phyloP scores from a whole-genome alignment of 2,329 filamentous ascomycete genomes.

The Talaromyces albobiverticillius region DNA sequence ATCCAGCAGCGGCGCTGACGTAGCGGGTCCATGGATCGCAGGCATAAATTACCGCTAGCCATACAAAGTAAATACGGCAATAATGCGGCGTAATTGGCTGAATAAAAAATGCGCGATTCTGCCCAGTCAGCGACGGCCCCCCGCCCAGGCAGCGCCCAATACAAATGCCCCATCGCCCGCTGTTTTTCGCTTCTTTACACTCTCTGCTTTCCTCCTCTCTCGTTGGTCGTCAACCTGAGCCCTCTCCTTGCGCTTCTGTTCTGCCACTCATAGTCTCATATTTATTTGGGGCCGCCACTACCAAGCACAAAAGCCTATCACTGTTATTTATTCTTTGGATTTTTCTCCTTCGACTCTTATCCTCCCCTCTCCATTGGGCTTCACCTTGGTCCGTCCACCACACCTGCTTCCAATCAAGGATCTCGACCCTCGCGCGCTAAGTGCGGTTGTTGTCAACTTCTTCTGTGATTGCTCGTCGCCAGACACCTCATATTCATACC shows the following conservation, averaged over 20 bases:
- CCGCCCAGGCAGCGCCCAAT: constrained; percentile 28
- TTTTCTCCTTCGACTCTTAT: constrained; percentile 4
- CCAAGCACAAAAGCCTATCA: no score
- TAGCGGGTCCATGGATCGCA: no score
- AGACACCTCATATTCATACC: no score
- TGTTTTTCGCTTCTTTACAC: constrained; percentile 32
- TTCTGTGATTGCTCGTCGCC: background rate
- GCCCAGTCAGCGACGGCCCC: constrained; percentile 14
- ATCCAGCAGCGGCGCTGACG: no score
- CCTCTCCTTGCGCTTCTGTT: constrained; percentile 3
- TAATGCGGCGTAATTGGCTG: background rate
- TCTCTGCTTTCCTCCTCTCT: constrained; percentile 41
- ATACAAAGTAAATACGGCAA: background rate
- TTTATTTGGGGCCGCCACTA: no score
- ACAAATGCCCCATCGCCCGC: constrained; percentile 42
- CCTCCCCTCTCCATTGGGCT: constrained; percentile 14
- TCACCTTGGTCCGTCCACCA: constrained; percentile 22
- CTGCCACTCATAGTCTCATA: no score
- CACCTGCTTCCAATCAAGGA: constrained; percentile 21
- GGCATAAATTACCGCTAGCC: background rate
- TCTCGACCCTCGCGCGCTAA: constrained; percentile 6
- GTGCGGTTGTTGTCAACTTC: background rate
- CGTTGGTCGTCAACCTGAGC: constrained; percentile 36
- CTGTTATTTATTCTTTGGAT: constrained; percentile 6
- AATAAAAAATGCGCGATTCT: no score